Evolutionary conservation across 495 filamentous ascomycete species (phyloP), one percentile per base, ranked within the genome.

Genomic region (Penicillium cataractarum): DNA sequence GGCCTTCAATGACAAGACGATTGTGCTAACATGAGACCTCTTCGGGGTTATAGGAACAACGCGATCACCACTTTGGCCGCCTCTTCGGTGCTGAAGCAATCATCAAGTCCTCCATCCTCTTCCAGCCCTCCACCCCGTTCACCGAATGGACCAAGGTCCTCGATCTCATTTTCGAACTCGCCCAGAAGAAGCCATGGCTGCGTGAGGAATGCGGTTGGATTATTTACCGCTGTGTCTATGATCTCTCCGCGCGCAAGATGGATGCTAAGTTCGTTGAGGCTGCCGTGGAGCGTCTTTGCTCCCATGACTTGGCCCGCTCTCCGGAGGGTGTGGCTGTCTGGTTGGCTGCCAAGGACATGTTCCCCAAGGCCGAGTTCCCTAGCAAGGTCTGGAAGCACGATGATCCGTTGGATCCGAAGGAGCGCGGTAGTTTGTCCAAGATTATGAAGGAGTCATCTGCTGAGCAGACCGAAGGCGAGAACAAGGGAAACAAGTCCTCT

Each of bases 241-340:
- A 76, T n/a, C 67, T 84, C 27, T 69, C 74, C 2, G 58, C 77
- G 1, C 69, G 75, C 39, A 62, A 78, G n/a, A 65, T 75, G 19
- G 73, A 77, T 24, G 52, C 54, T 31, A 74, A 79, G 44, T 84
- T 83, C 33, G 83, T 86, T 17, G 82, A 89, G 61, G 74, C 76
- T 24, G 84, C 90, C 0, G 77, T 97, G 58, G 77, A 87, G 54
- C 82, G 77, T 15, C 64, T 97, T 9, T 76, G 78, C 24, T 81
- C 87, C 37, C 80, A 83, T 46, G 88, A 90, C 0, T 73, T 95
- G 44, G 85, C 84, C 21, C 86, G 88, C 66, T 92, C 91, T 5
- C 88, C 91, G 0, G 94, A 98, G 70, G 94, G 94, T 19, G 84
- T 97, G 46, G 91, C 91, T 4, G 85, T 97, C 58, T 99, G 94